Evolutionary conservation across 1,284 basidiomycete genomes (phyloP).

Genomic region (Irpex sp.): DNA sequence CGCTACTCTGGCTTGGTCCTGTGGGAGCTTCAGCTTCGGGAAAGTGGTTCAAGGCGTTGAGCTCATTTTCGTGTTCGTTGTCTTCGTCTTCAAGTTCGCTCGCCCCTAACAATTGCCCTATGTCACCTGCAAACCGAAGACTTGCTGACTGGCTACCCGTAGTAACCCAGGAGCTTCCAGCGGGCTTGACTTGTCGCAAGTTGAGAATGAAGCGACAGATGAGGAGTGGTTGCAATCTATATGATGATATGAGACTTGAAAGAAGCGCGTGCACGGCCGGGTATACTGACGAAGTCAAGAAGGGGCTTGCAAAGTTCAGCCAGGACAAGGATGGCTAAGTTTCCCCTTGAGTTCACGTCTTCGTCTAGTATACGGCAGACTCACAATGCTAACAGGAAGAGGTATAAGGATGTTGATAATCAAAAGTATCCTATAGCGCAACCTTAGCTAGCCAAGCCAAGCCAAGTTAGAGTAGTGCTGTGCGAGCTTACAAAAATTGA

Average conservation of each 20-base stretch:
- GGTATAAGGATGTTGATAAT: background rate
- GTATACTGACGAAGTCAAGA: background rate
- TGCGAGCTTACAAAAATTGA: background rate
- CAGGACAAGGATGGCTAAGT: background rate
- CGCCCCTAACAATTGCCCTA: no score
- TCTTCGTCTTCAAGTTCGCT: no score
- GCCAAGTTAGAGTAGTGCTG: no score
- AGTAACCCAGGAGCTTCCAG: background rate
- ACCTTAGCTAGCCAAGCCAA: no score
- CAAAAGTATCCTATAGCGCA: background rate
- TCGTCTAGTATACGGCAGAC: no score
- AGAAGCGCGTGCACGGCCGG: background rate
- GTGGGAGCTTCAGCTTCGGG: no score
- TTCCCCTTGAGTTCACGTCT: no score
- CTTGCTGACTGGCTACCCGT: background rate
- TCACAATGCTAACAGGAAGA: background rate
- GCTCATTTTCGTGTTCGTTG: no score
- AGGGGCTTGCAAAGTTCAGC: background rate
- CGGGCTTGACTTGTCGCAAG: background rate
- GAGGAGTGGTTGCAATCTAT: background rate
- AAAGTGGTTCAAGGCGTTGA: no score
- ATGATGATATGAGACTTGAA: background rate
- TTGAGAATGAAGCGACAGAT: background rate
- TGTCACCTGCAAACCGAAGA: background rate
- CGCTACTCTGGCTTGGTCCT: no score